Base-by-base conservation (phyloP, 768 basidiomycete genomes). In the Chalciporus pseudorubinellus region DNA sequence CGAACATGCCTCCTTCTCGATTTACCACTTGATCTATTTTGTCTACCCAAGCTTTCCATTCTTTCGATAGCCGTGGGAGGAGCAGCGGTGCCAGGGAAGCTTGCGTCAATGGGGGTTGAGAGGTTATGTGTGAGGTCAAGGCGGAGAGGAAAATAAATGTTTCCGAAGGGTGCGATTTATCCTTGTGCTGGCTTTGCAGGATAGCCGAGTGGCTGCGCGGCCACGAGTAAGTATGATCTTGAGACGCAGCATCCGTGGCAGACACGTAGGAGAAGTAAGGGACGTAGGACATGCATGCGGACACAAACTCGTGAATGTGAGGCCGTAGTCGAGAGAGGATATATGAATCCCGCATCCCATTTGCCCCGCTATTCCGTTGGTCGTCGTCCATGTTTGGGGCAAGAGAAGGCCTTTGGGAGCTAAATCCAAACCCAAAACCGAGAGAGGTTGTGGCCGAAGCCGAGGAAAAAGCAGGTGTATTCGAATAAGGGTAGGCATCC, bases 401-500 rank as follows among this genome's bases (percentile, higher is more conserved):
- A 59, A 76, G 76, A 44, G 58, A 50, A 50, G 57, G 26, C 46
- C 64, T 56, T 34, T 56, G 65, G 20, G 48, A 44, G 11, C 55
- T 53, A 21, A 48, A 50, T 48, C 65, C 67, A n/a, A 68, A 59
- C 29, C 66, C 62, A 46, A 60, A 62, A 9, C 67, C 70, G 22
- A 68, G 66, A 16, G 73, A 70, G 29, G 69, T 70, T 20, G 74
- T 64, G 8, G 73, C 56, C 20, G 70, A 59, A 22, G 59, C 46
- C 11, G 64, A 51, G 34, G 61, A 49, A 20, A 72, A 69, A 33
- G 77, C 58, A 4, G 70, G 59, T 5, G 73, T 50, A 48, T 75
- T 83, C 3, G 91, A 90, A 66, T 90, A 93, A 6, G 91, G 91
- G 67, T 88, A 89, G 14, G 89, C 87, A 48, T 92, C 89, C 36